Conservation (phyloP, 2,329 filamentous ascomycete genomes). For the Claviceps arundinis region DNA sequence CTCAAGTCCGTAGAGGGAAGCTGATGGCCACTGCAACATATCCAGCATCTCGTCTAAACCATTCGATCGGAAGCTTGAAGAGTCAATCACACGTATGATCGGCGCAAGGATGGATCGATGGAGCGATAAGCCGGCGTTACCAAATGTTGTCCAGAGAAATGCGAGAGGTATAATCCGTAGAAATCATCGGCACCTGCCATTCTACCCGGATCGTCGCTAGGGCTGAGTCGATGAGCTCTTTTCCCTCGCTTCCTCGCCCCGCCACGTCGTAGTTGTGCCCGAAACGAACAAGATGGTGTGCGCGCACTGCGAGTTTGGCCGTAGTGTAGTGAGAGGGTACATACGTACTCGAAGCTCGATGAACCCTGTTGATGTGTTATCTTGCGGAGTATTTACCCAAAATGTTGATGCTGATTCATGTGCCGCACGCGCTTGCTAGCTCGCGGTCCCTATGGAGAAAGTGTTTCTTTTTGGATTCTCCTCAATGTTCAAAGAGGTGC, state of each 20-base stretch:
- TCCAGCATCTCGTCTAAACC: not conserved
- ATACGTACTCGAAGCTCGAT: not conserved
- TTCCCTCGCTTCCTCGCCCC: not conserved
- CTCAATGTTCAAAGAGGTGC: too few species aligned
- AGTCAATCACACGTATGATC: not conserved
- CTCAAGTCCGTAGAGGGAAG: not conserved
- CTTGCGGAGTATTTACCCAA: not conserved
- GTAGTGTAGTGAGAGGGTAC: not conserved
- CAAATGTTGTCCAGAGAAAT: not conserved
- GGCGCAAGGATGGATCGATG: not conserved
- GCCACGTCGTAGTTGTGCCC: constrained; percentile 2
- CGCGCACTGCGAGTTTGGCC: not conserved
- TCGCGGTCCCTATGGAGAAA: not conserved
- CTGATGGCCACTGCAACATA: too few species aligned
- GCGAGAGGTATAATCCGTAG: not conserved
- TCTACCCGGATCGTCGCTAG: not conserved
- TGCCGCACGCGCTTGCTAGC: not conserved
- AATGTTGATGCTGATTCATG: not conserved
- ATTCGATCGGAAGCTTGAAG: not conserved
- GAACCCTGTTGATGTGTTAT: constrained; percentile 2
- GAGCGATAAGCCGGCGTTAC: constrained; percentile 2
- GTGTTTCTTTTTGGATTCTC: too few species aligned
- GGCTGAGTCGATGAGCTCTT: not conserved
- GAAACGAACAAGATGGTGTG: not conserved
- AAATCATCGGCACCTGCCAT: not conserved